Conservation (phyloP, 495 filamentous ascomycete species). For the Podospora pseudocomata region DNA sequence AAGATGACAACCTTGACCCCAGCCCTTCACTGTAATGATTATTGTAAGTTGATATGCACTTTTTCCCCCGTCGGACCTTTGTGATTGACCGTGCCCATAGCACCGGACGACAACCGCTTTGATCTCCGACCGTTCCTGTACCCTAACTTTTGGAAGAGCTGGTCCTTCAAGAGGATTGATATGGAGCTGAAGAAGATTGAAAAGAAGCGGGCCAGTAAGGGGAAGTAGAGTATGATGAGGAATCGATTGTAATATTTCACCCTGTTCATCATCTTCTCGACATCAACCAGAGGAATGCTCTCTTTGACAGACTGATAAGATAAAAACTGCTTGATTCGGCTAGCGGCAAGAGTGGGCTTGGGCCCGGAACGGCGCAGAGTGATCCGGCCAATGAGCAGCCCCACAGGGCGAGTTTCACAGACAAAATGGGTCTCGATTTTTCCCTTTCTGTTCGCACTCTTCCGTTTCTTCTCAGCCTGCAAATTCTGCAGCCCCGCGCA, state of each 20-base stretch:
- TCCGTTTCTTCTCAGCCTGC: constrained; percentile 17
- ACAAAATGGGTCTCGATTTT: constrained; percentile 11
- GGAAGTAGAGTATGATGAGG: background rate
- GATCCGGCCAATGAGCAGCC: background rate
- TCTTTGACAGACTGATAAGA: background rate
- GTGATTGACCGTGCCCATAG: background rate
- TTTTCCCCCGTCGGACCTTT: background rate
- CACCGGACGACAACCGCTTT: constrained; percentile 48
- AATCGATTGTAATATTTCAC: background rate
- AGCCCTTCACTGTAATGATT: constrained; percentile 38
- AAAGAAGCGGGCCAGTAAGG: constrained; percentile 25
- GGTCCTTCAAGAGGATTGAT: constrained; percentile 55
- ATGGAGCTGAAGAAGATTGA: constrained; percentile 34
- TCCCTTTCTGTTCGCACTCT: constrained; percentile 13
- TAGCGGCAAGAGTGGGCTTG: background rate
- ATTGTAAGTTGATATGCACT: constrained; percentile 21
- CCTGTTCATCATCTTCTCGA: background rate
- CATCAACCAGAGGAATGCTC: no score
- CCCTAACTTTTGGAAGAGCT: constrained; percentile 45
- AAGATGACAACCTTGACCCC: constrained; percentile 68
- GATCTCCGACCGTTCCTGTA: constrained; percentile 65
- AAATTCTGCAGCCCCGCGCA: constrained; percentile 10
- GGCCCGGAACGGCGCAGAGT: background rate
- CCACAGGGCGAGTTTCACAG: background rate
- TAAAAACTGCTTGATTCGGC: constrained; percentile 2